Evolutionary conservation across 805 yeast genomes (phyloP), one percentile per base, ranked within the genome.

Genomic region (Kazachstania africana): DNA sequence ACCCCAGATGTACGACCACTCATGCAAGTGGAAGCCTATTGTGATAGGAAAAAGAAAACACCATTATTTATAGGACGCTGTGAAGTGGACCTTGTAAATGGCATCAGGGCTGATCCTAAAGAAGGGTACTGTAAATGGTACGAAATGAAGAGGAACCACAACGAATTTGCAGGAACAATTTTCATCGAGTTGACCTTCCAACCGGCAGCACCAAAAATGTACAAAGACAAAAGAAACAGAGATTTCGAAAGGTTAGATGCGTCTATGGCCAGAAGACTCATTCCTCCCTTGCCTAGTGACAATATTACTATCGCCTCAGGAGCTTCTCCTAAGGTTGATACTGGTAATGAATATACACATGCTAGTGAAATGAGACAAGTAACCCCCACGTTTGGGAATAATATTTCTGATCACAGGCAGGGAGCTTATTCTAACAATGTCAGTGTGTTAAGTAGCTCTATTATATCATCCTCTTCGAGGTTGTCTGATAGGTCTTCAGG

Each of bases 131-230:
- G 91, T 53, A 65, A 67, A 18, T 88, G 97, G 97, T 81, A 78
- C 48, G 73, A 72, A 19, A 59, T 91, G 35, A 59, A 65, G 26
- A 72, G 72, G 48, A 75, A 75, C 28, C 34, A 40, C 5, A 76
- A 73, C 14, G 72, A 75, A 44, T 73, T 78, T 34, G 95, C 95
- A 1, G 98, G 98, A 2, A 81, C 73, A 53, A 72, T 91, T 1
- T 88, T 75, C 54, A 59, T 91, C 34, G 97, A 91, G 47, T 77
- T 91, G 79, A 84, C 96, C 0, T 91, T 83, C 49, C 83, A 82
- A 49, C 91, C 95, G 1, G 50, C 39, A 12, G 18, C 47, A 16
- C 45, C 45, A 17, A 34, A 33, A 16, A 28, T 35, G 2, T 26
- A 28, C 9, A 39, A 26, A 14, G 36, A 36, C 14, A 38, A 22